Conservation (phyloP, 192 early-diverging fungal species). For the Coemansia sp. region DNA sequence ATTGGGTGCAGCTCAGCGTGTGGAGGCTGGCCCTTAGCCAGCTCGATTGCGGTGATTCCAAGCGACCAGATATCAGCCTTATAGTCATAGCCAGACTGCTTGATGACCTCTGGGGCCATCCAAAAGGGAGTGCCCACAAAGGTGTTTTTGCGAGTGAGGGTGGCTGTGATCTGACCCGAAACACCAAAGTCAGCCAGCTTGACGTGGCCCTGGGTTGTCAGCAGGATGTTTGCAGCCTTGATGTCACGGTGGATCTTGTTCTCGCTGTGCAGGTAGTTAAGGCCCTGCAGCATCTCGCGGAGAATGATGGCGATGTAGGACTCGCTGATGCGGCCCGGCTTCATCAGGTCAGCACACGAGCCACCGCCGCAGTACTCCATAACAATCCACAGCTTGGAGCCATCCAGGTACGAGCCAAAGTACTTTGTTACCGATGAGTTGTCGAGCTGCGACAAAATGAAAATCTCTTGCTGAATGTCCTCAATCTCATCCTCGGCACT, state of each 20-base stretch:
- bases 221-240: constrained; percentile 89
- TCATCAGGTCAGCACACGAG: constrained; percentile 92
- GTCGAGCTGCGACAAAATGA: constrained; percentile 89
- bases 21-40: constrained; percentile 91
- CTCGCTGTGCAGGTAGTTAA: constrained; percentile 90
- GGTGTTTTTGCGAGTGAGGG: constrained; percentile 91
- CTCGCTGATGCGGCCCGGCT: constrained; percentile 78
- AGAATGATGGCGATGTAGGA: constrained; percentile 90
- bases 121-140: constrained; percentile 98
- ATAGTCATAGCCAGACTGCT: constrained; percentile 88
- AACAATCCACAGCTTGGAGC: constrained; percentile 91
- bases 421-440: constrained; percentile 84
- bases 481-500: constrained; percentile 97
- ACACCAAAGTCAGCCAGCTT: constrained; percentile 99
- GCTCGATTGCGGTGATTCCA: constrained; percentile 95
- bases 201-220: constrained; percentile 71
- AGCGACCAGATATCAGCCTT: constrained; percentile 99
- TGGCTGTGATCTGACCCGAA: constrained; percentile 88
- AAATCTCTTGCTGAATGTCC: constrained; percentile 98
- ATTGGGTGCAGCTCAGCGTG: constrained; percentile 92
- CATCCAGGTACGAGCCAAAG: constrained; percentile 88
- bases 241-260: constrained; percentile 92
- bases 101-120: constrained; percentile 96
- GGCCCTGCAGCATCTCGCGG: constrained; percentile 79
- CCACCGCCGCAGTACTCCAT: constrained; percentile 98